Percentiles rank a stretch among this genome's conserved stretches.
These are phyloP conservation scores for Apium graveolens DNA, from an alignment of 129 eudicot species.

Conservation along the genomic window DNA sequence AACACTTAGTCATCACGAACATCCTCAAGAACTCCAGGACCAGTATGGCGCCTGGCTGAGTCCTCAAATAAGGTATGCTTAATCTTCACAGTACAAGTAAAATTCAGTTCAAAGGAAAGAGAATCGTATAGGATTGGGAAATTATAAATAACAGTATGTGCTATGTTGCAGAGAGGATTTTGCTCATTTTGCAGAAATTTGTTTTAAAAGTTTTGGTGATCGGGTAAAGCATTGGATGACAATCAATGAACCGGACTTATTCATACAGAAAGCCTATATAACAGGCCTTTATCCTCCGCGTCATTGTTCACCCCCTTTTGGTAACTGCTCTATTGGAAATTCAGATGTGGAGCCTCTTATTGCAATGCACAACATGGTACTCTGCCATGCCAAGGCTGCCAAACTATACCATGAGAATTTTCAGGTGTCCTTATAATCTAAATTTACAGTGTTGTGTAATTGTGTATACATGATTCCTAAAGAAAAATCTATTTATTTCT, in stretches of 20 bases:
- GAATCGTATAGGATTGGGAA: too few species aligned
- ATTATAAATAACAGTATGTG: background rate
- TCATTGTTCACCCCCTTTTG: slow-evolving; percentile 78
- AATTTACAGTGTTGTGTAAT: background rate
- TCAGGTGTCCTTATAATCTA: slow-evolving; percentile 35
- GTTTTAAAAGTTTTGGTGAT: slow-evolving; percentile 69
- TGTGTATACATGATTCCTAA: background rate
- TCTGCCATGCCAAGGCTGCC: slow-evolving; percentile 73
- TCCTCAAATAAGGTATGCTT: slow-evolving; percentile 62
- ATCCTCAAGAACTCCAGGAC: slow-evolving; percentile 70
- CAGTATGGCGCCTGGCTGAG: slow-evolving; percentile 70
- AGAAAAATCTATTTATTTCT: background rate
- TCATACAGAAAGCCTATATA: slow-evolving; percentile 27
- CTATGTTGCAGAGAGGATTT: slow-evolving; percentile 65
- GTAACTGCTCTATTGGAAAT: slow-evolving; percentile 56
- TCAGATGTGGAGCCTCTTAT: slow-evolving; percentile 74
- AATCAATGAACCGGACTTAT: slow-evolving; percentile 70
- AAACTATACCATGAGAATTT: slow-evolving; percentile 43
- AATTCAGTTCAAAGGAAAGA: background rate
- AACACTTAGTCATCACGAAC: slow-evolving; percentile 62
- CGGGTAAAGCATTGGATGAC: slow-evolving; percentile 84
- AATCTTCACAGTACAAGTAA: background rate
- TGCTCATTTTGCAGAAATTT: slow-evolving; percentile 56
- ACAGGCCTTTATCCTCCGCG: slow-evolving; percentile 49
- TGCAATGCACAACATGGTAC: slow-evolving; percentile 57